Base-by-base conservation (phyloP, 1,139 yeast species). In the Pneumocystis sp. region DNA sequence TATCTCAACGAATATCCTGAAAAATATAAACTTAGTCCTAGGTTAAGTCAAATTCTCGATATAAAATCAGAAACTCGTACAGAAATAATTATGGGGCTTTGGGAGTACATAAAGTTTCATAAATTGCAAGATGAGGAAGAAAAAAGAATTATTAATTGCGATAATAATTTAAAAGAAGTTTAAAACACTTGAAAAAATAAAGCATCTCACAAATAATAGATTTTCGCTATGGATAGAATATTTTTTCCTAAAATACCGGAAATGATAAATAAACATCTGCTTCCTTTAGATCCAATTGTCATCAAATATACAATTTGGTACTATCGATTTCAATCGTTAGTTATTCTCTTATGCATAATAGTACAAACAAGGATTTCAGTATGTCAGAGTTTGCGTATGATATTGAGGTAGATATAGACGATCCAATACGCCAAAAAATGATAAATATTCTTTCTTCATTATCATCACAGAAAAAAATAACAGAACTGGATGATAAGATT, bases 31-130 rank as follows among this genome's bases (percentile, higher is more conserved):
- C 81, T 90, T 61, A 78, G 84, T 8, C 83, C 85, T 25, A 84
- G 83, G 42, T 80, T 93, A 75, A 79, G 91, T 2, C 81, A 82
- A 62, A 79, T 93, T 63, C 78, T 89, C 34, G 70, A 68, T 44
- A 81, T 84, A 64, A 78, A 80, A 56, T 95, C 89, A 73, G 85
- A 88, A 61, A 85, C 95, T 5, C 90, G 90, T 73, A 93, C 93
- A 67, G 96, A 89, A 66, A 86, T 95, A 59, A 84, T 93, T 37
- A 89, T 85, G 71, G 83, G 85, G 35, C 78, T 93, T 64, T 93
- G 97, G 91, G 93, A 89, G 75, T 93, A 93, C 74, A 86, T 88
- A 65, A 85, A 87, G 72, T 83, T 83, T 75, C 87, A 87, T 72
- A 83, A 85, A 69, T 78, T 89, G 70, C 84, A 82, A 69, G 83